Evolutionary conservation across 2,329 filamentous ascomycete genomes (phyloP).

Genomic region (Tolypocladium amazonense): DNA sequence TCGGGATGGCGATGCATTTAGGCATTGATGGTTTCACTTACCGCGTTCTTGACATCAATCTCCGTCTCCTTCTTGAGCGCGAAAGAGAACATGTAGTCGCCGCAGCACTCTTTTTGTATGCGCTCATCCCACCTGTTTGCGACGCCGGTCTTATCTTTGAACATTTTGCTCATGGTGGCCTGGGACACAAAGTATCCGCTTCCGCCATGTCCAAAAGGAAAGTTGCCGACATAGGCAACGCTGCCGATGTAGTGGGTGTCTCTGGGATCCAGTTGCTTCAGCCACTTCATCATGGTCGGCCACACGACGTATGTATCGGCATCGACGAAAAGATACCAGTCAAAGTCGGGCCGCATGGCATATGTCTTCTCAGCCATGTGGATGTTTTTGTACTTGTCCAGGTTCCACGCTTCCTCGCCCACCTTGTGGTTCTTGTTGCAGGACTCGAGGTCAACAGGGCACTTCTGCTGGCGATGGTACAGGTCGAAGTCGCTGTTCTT

Average conservation of each 20-base stretch:
- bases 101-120: conserved; percentile 34
- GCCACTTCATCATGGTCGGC: conserved; percentile 39
- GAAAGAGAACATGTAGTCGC: conserved; percentile 37
- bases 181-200: conserved; percentile 43
- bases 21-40: conserved; percentile 14
- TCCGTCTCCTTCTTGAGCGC: conserved; percentile 34
- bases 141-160: conserved; percentile 30
- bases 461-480: conserved; percentile 33
- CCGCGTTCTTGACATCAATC: conserved; percentile 28
- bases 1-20: neutral
- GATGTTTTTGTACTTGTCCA: conserved; percentile 54
- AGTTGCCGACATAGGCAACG: conserved; percentile 27
- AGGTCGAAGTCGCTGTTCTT: conserved; percentile 40
- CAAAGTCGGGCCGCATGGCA: conserved; percentile 34
- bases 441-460: conserved; percentile 31
- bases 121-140: conserved; percentile 34
- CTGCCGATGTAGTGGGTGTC: conserved; percentile 40
- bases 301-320: conserved; percentile 48
- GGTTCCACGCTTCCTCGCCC: conserved; percentile 32
- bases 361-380: conserved; percentile 48
- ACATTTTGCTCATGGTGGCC: conserved; percentile 35
- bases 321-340: conserved; percentile 52
- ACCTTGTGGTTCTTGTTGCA: conserved; percentile 23
- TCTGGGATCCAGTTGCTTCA: conserved; percentile 29
- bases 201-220: conserved; percentile 44